phyloP scores from a whole-genome alignment of 2,329 filamentous ascomycete species.

The Cryoendolithus antarcticus region DNA sequence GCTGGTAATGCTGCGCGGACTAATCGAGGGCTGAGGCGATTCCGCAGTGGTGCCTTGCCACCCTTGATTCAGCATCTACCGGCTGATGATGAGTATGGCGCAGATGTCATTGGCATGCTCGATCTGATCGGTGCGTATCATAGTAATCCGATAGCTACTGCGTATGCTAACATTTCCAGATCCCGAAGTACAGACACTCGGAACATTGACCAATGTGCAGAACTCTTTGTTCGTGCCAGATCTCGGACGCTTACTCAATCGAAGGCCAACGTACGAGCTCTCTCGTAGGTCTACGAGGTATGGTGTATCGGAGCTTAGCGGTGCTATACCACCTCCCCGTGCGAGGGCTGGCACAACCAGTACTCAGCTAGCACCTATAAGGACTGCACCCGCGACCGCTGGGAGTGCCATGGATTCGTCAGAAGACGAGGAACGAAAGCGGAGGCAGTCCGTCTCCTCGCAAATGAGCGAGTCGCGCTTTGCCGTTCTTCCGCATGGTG shows the following conservation, averaged over 20 bases:
- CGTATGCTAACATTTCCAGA: conserved; percentile 39
- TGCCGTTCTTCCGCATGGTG: conserved; percentile 66
- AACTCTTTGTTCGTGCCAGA: conserved; percentile 81
- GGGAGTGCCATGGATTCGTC: background rate
- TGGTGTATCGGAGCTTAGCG: background rate
- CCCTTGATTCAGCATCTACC: conserved; percentile 3
- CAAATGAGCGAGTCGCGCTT: conserved; percentile 58
- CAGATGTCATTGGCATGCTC: conserved; percentile 53
- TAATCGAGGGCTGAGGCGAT: conserved; percentile 14
- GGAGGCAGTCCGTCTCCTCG: conserved; percentile 48
- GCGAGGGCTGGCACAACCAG: conserved; percentile 2
- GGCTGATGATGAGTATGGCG: conserved; percentile 40
- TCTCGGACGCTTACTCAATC: conserved; percentile 62
- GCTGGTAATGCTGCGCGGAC: conserved; percentile 17
- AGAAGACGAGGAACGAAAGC: background rate
- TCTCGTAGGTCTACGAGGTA: conserved; percentile 25
- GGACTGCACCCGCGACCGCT: background rate
- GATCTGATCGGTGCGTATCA: conserved; percentile 51
- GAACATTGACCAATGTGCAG: conserved; percentile 77
- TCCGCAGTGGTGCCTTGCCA: conserved; percentile 5
- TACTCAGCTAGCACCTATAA: no score
- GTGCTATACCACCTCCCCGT: conserved; percentile 1
- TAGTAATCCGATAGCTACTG: background rate
- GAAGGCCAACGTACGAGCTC: conserved; percentile 65
- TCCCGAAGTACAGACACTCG: conserved; percentile 70